Conservation (phyloP, 805 yeast species). For the Kazachstania africana region DNA sequence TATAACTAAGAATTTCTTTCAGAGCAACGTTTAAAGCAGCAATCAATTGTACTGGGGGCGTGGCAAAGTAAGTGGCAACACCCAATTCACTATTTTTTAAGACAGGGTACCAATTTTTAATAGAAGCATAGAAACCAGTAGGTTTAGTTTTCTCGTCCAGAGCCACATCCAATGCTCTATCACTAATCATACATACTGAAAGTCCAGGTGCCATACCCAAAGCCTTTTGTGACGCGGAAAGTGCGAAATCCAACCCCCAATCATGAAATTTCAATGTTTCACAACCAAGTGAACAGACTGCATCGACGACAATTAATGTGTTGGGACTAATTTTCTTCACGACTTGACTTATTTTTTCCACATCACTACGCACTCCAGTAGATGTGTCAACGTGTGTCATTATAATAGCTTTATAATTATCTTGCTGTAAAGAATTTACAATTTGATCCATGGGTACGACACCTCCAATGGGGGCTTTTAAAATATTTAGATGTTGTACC, state of each 20-base stretch:
- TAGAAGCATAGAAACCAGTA: slow-evolving; percentile 39
- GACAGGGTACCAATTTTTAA: slow-evolving; percentile 80
- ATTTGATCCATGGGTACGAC: slow-evolving; percentile 44
- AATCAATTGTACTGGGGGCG: slow-evolving; percentile 85
- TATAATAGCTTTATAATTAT: slow-evolving; percentile 52
- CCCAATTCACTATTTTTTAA: slow-evolving; percentile 76
- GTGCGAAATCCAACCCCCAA: slow-evolving; percentile 82
- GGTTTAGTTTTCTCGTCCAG: slow-evolving; percentile 24
- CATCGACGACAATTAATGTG: slow-evolving; percentile 78
- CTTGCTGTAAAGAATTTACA: slow-evolving; percentile 38
- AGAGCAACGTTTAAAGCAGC: slow-evolving; percentile 72
- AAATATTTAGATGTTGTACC: slow-evolving; percentile 57
- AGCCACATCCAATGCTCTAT: slow-evolving; percentile 59
- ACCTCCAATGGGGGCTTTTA: slow-evolving; percentile 60
- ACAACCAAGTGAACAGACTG: slow-evolving; percentile 89
- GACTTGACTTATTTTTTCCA: slow-evolving; percentile 47
- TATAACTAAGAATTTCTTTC: slow-evolving; percentile 49
- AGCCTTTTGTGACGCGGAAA: slow-evolving; percentile 93
- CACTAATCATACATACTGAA: slow-evolving; percentile 63
- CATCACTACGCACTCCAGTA: slow-evolving; percentile 78
- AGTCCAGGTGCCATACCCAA: slow-evolving; percentile 91
- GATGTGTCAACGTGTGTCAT: slow-evolving; percentile 95
- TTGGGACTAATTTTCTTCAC: slow-evolving; percentile 62
- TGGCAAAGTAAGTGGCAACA: slow-evolving; percentile 73
- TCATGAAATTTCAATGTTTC: slow-evolving; percentile 75